phyloP scores from a whole-genome alignment of 2,329 filamentous ascomycete species.

The Scytalidium sp. region DNA sequence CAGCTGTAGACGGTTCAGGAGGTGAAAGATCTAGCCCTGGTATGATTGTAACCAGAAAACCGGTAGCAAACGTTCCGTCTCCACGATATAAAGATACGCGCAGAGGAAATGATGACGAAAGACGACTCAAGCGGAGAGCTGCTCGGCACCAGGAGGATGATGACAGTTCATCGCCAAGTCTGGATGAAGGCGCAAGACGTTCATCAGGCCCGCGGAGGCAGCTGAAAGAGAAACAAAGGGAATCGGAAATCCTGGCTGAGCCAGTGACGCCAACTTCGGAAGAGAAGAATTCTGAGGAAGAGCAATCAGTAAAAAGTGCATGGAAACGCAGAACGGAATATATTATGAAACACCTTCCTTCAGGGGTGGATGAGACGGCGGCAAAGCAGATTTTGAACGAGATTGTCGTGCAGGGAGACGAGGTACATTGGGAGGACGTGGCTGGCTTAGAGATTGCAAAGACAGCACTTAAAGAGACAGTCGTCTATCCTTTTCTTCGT shows the following conservation, averaged over 20 bases:
- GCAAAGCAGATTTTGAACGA: conserved; percentile 95
- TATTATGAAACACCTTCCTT: conserved; percentile 74
- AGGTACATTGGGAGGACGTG: conserved; percentile 92
- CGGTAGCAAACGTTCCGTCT: conserved; percentile 29
- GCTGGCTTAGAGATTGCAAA: conserved; percentile 90
- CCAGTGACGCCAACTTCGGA: conserved; percentile 42
- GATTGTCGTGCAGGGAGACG: conserved; percentile 89
- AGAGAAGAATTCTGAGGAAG: conserved; percentile 37
- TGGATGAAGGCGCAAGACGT: conserved; percentile 27
- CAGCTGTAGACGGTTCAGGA: conserved; percentile 8
- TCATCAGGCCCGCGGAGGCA: conserved; percentile 24
- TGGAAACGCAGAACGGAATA: conserved; percentile 62
- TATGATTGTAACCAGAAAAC: conserved; percentile 25
- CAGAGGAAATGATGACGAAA: conserved; percentile 18
- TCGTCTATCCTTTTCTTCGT: conserved; percentile 93
- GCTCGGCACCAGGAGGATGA: conserved; percentile 16
- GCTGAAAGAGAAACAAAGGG: conserved; percentile 29
- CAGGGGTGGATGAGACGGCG: conserved; percentile 76
- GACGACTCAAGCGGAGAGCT: conserved; percentile 17
- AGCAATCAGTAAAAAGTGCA: conserved; percentile 41
- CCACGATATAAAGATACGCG: conserved; percentile 26
- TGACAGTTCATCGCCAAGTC: conserved; percentile 24
- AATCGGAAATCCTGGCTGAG: conserved; percentile 30
- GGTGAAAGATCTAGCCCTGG: conserved; percentile 10
- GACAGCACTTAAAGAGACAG: conserved; percentile 86